These are phyloP conservation scores for Aureobasidium sp. DNA, from an alignment of 2,329 filamentous ascomycete genomes.

Conservation along the genomic window DNA sequence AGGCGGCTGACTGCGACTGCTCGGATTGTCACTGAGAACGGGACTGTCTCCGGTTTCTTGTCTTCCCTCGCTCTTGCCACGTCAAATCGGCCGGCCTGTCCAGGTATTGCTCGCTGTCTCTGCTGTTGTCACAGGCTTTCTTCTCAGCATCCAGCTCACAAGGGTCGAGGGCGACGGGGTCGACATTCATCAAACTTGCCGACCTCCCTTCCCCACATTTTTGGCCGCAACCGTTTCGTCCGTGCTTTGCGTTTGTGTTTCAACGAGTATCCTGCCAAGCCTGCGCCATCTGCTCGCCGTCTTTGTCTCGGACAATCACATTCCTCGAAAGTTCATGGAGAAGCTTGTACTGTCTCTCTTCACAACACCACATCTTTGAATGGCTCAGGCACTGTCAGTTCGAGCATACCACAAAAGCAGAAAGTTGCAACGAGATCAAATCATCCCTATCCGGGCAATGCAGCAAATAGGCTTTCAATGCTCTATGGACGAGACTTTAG, in stretches of 20 bases:
- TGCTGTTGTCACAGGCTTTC: background rate
- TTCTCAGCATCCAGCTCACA: background rate
- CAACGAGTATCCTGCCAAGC: background rate
- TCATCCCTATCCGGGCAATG: background rate
- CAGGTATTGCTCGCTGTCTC: background rate
- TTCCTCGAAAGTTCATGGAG: background rate
- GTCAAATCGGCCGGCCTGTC: background rate
- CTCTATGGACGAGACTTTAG: background rate
- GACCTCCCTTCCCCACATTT: constrained; percentile 1
- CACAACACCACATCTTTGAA: background rate
- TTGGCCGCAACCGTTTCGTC: background rate
- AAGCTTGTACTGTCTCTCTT: background rate
- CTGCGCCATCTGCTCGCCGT: background rate
- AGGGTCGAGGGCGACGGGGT: constrained; percentile 2
- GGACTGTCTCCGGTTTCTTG: background rate
- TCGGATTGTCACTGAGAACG: background rate
- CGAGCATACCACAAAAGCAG: no score
- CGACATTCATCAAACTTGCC: constrained; percentile 1
- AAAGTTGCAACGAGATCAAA: background rate
- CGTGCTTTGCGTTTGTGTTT: constrained; percentile 2
- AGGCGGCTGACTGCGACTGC: constrained; percentile 8
- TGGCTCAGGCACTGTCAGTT: background rate
- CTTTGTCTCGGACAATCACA: constrained; percentile 1
- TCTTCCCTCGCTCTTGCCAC: background rate
- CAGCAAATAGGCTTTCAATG: background rate